Base-by-base conservation (phyloP, 2,329 filamentous ascomycete genomes). In the Diaporthe aspalathi region DNA sequence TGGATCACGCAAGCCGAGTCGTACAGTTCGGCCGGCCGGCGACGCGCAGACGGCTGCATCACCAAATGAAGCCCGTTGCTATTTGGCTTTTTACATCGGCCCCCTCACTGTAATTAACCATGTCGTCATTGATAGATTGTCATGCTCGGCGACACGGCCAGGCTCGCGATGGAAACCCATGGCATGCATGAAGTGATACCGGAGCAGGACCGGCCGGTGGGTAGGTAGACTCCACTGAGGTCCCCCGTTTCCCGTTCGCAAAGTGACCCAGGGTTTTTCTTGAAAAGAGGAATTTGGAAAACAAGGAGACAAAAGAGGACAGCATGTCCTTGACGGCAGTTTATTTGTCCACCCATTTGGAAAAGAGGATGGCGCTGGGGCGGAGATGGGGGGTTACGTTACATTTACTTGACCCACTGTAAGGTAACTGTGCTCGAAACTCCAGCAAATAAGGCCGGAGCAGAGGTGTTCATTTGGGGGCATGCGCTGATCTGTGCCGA, bases 401-500 rank as follows among this genome's bases (percentile, higher is more conserved):
- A n/a, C n/a, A n/a, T n/a, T n/a, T n/a, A n/a, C n/a, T n/a, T n/a
- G n/a, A 49, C 60, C 43, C 60, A 63, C 60, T 63, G 20, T 22
- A 6, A 63, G 43, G 43, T 63, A 63, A 29, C 43, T 63, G 27
- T 63, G 27, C 29, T 63, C n/a, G n/a, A n/a, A n/a, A n/a, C n/a
- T n/a, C n/a, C n/a, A 49, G 45, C 60, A 24, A 45, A 65, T 20
- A 38, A n/a, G 60, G 60, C 60, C 45, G 38, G 20, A 49, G 60
- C 43, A 47, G 43, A 47, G 43, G 20, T n/a, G 43, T 22, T 50
- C 14, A 50, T 65, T 50, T 50, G 60, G 45, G 29, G 12, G 9
- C n/a, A 29, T 22, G 60, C 45, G 60, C n/a, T 50, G 60, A 65
- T 65, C 60, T 38, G 14, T 50, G 60, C 16, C 45, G 45, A 65